Evolutionary conservation across 1,284 basidiomycete species (phyloP), one percentile per base, ranked within the genome.

Genomic region (Puccinia polysora): DNA sequence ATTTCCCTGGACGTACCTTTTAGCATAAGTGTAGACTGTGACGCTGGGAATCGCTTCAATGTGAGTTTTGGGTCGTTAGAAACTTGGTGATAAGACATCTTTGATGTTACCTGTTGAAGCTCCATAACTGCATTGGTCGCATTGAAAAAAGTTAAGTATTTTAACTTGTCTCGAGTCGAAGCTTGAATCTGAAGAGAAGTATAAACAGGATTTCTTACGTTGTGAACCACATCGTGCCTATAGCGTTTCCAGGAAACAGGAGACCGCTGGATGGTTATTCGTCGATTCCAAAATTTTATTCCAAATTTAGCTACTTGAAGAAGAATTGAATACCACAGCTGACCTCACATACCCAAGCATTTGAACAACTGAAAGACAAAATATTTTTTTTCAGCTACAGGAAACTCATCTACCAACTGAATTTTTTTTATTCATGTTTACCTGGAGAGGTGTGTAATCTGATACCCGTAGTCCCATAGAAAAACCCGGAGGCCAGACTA

Each of bases 401-500:
- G n/a, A 45, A 10, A 45, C 40, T 45, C 40, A 45, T 45, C 40
- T 45, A 45, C 40, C 40, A 20, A 56, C 12, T 8, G 36, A 43
- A n/a, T n/a, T n/a, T n/a, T n/a, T n/a, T n/a, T n/a, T 6, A 18
- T 20, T 58, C 25, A 5, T 15, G 49, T 45, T 59, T 45, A 69
- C 67, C 55, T 36, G 68, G 68, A 40, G 68, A 62, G 2, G 59
- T 64, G 20, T 71, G 69, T 23, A 71, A n/a, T 20, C 59, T 59
- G 1, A 62, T 49, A 3, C 69, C 69, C 8, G 69, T 56, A 10
- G 59, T 63, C 2, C 59, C 59, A 53, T 71, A 71, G 32, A 71
- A 71, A 28, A 71, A 71, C n/a, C 69, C 69, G 1, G 69, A 62
- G 47, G 69, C 69, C 38, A 64, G 59, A 64, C 69, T 71, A 52